Conservation (phyloP, 75 land plant species). For the Cryptomeria japonica region DNA sequence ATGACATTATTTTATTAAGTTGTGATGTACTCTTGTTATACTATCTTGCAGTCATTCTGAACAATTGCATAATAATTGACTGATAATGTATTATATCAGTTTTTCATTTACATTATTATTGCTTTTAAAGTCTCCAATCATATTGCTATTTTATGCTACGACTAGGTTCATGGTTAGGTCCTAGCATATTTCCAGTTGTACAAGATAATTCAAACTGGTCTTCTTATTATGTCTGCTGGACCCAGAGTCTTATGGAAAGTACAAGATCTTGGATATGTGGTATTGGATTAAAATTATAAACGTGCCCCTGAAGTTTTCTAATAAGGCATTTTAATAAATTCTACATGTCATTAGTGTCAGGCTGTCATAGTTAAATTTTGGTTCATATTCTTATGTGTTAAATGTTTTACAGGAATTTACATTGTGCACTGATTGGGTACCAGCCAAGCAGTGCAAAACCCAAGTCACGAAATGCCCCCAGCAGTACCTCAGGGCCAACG, state of each 20-base stretch:
- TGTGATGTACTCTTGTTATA: background rate
- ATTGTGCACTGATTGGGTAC: conserved; percentile 12
- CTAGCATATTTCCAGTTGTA: background rate
- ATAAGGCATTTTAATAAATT: background rate
- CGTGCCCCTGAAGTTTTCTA: background rate
- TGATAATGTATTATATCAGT: background rate
- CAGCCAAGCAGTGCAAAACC: background rate
- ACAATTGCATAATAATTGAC: background rate
- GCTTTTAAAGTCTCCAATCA: background rate
- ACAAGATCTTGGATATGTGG: background rate
- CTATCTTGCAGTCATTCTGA: background rate
- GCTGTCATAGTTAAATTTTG: background rate
- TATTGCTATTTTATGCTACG: background rate
- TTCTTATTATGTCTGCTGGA: background rate
- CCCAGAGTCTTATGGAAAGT: background rate
- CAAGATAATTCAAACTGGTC: background rate
- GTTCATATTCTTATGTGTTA: background rate
- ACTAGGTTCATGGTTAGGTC: background rate
- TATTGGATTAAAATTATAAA: background rate
- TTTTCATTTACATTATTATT: background rate
- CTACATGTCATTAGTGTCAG: background rate
- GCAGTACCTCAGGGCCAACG: background rate
- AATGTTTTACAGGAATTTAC: conserved; percentile 8
- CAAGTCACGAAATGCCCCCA: conserved; percentile 1
- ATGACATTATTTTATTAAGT: background rate